Evolutionary conservation across 306 rosid species (phyloP).

Genomic region (Casuarina equisetifolia): DNA sequence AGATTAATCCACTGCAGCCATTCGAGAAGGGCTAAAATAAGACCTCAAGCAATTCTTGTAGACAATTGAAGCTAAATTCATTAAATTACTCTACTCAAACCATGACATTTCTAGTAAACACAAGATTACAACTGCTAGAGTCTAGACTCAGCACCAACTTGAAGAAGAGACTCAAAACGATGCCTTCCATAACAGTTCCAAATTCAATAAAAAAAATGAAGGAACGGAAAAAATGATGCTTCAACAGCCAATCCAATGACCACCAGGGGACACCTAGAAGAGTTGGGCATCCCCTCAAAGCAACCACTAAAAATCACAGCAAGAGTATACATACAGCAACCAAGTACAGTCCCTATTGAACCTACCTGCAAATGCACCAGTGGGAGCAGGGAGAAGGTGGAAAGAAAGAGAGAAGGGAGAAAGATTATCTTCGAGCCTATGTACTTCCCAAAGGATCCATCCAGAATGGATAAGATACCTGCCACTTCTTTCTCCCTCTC

Average conservation of each 20-base stretch:
- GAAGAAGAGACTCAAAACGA: background rate
- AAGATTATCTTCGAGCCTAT: background rate
- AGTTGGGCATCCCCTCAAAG: background rate
- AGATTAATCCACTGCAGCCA: constrained; percentile 21
- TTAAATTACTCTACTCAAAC: constrained; percentile 2
- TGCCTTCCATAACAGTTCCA: background rate
- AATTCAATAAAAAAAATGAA: background rate
- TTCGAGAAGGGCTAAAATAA: background rate
- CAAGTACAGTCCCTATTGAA: background rate
- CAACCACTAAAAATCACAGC: background rate
- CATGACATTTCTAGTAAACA: background rate
- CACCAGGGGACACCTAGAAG: background rate
- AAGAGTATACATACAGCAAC: background rate
- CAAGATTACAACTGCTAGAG: background rate
- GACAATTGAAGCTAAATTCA: constrained; percentile 5
- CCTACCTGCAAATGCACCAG: background rate
- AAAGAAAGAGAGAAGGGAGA: background rate
- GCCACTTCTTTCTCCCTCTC: background rate
- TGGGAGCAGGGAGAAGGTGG: too few relatives aligned
- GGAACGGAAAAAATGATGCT: background rate
- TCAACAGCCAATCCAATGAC: background rate
- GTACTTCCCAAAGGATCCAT: background rate
- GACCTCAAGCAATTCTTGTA: background rate
- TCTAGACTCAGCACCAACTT: background rate
- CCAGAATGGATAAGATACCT: background rate